These are phyloP conservation scores for Furcasterigmium sp. DNA, from an alignment of 2,329 filamentous ascomycete genomes.

Conservation along the genomic window DNA sequence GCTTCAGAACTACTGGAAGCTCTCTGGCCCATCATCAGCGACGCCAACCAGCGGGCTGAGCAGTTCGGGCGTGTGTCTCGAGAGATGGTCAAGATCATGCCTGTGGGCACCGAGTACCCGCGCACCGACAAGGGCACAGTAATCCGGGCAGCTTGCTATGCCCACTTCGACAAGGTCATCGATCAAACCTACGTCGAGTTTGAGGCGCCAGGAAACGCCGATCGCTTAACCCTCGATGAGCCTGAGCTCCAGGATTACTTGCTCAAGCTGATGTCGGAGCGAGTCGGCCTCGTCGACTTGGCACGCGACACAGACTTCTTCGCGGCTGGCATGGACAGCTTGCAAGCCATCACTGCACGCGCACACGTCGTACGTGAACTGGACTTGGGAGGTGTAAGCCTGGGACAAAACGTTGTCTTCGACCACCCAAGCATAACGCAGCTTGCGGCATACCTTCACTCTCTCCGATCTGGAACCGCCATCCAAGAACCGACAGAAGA, in stretches of 20 bases:
- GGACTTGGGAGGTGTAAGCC: conserved; percentile 21
- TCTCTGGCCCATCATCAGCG: conserved; percentile 44
- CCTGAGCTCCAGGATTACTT: conserved; percentile 20
- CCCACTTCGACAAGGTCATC: conserved; percentile 35
- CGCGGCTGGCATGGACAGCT: conserved; percentile 36
- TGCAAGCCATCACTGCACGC: conserved; percentile 39
- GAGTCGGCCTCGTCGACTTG: conserved; percentile 19
- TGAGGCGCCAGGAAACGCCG: conserved; percentile 7
- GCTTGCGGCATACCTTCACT: conserved; percentile 24
- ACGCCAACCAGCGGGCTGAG: conserved; percentile 42
- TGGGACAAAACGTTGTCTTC: conserved; percentile 33
- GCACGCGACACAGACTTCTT: conserved; percentile 32
- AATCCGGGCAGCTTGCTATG: conserved; percentile 38
- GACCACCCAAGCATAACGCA: conserved; percentile 30
- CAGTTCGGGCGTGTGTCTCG: conserved; percentile 47
- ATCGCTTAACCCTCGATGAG: conserved; percentile 6
- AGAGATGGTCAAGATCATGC: conserved; percentile 46
- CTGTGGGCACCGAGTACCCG: conserved; percentile 37
- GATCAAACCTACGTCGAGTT: conserved; percentile 20
- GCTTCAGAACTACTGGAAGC: conserved; percentile 39
- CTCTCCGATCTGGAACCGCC: conserved; percentile 13
- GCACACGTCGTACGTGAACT: conserved; percentile 32
- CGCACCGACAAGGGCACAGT: conserved; percentile 45
- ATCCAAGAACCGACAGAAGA: conserved; percentile 17
- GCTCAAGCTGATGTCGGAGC: conserved; percentile 10